Percentiles rank a stretch among this genome's conserved stretches.
Conservation (phyloP, 768 basidiomycete genomes). For the Leucosporidium creatinivorum region DNA sequence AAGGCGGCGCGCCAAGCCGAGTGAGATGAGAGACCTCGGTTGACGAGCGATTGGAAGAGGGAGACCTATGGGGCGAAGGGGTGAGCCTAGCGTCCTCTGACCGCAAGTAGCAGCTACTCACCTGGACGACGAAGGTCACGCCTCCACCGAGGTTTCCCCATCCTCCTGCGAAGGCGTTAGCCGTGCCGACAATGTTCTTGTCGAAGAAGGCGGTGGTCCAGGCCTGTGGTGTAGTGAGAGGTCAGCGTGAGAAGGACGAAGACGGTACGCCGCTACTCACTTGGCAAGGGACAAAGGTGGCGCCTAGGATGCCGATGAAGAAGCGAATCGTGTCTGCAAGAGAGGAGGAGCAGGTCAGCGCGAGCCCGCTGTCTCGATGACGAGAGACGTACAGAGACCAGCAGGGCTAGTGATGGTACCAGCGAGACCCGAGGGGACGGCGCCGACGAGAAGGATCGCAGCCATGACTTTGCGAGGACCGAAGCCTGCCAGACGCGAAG, state of each 20-base stretch:
- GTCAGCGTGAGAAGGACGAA: too few species aligned
- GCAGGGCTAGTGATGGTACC: conserved; percentile 48
- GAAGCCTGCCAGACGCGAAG: conserved; percentile 47
- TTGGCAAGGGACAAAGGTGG: conserved; percentile 55
- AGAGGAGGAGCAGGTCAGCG: too few species aligned
- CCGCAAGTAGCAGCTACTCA: not conserved
- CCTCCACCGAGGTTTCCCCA: conserved; percentile 51
- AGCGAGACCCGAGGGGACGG: conserved; percentile 56
- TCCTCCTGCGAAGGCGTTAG: conserved; percentile 54
- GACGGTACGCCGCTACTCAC: not conserved
- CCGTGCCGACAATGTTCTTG: conserved; percentile 47
- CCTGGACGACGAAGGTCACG: conserved; percentile 50
- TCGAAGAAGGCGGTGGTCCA: conserved; percentile 52
- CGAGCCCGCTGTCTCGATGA: too few species aligned
- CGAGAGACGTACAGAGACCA: conserved; percentile 40
- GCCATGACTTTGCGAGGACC: conserved; percentile 50
- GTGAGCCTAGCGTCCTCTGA: too few species aligned
- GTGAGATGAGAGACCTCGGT: conserved; percentile 37
- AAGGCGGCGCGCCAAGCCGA: conserved; percentile 55
- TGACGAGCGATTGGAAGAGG: conserved; percentile 46
- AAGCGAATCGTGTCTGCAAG: conserved; percentile 46
- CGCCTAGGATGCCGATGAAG: conserved; percentile 52
- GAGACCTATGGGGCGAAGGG: conserved; percentile 39
- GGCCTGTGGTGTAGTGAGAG: conserved; percentile 43
- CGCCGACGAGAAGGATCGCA: conserved; percentile 50